phyloP scores from a whole-genome alignment of 148 eudicot species.

The Rhododendron ovatum region DNA sequence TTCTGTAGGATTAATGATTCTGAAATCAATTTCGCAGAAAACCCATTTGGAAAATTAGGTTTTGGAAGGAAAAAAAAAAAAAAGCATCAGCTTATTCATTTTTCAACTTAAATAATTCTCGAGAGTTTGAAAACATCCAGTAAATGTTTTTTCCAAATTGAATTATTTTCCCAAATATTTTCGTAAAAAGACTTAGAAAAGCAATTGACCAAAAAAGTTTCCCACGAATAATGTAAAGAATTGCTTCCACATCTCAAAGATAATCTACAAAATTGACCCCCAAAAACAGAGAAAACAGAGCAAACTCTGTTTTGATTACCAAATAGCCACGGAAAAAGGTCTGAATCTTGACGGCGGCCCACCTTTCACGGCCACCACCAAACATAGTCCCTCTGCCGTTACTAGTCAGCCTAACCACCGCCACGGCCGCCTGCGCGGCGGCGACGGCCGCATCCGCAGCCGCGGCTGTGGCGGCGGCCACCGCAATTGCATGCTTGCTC shows the following conservation, averaged over 20 bases:
- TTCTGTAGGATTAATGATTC: background rate
- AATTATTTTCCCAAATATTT: background rate
- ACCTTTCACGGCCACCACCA: conserved; percentile 27
- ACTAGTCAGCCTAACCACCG: conserved; percentile 63
- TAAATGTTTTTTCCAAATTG: background rate
- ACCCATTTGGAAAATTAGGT: background rate
- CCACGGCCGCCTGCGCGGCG: conserved; percentile 76
- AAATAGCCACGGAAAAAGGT: conserved; percentile 58
- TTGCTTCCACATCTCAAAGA: background rate
- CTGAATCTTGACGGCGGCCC: conserved; percentile 73
- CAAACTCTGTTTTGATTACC: conserved; percentile 31
- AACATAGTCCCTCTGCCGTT: conserved; percentile 41
- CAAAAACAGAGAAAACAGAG: background rate
- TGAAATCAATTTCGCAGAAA: background rate
- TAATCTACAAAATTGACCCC: background rate
- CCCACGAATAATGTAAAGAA: background rate
- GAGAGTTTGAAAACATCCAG: background rate
- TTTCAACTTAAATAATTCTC: background rate
- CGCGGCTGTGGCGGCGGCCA: conserved; percentile 74
- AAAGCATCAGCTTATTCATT: background rate
- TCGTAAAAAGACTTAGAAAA: background rate
- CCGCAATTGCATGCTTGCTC: conserved; percentile 66
- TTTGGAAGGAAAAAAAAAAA: background rate
- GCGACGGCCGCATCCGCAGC: conserved; percentile 87
- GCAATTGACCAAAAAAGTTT: background rate